A percentile compares a stretch with the other conserved stretches of the same genome.
Conservation (phyloP, 2,329 filamentous ascomycete genomes). For the Beauveria bassiana region DNA sequence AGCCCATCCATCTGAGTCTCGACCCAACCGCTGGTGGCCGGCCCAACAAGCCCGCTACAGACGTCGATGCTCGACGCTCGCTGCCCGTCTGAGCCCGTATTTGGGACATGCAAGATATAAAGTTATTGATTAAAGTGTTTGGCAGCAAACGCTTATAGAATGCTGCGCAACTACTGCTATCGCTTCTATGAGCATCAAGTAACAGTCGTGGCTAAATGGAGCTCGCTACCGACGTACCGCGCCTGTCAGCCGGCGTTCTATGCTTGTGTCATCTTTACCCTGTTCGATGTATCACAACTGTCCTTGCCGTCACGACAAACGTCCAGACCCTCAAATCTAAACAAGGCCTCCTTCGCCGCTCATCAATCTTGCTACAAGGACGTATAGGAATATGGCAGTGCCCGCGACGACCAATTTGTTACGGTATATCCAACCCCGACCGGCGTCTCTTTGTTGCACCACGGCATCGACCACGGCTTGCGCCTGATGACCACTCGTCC, state of each 20-base stretch:
- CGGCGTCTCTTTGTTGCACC: slow-evolving; percentile 69
- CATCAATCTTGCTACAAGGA: slow-evolving; percentile 69
- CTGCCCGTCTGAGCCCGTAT: too few relatives aligned
- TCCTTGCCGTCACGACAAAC: neutral
- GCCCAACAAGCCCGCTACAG: neutral
- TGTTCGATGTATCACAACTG: neutral
- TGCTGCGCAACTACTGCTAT: neutral
- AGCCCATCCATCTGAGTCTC: neutral
- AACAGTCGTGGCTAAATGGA: neutral
- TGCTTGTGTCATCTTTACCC: neutral
- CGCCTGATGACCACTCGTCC: slow-evolving; percentile 53
- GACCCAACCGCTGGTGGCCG: neutral
- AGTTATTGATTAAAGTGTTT: neutral
- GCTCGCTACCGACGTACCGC: too few relatives aligned
- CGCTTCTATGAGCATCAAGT: neutral
- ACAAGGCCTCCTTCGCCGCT: slow-evolving; percentile 33
- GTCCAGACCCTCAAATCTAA: neutral
- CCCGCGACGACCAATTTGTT: slow-evolving; percentile 72
- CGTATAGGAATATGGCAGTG: slow-evolving; percentile 69
- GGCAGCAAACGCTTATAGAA: neutral
- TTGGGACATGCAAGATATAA: neutral
- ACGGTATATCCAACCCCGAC: slow-evolving; percentile 71
- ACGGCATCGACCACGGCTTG: slow-evolving; percentile 69
- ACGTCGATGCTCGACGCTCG: neutral
- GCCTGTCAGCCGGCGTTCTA: neutral